Evolutionary conservation across 768 basidiomycete genomes (phyloP).

Genomic region (Tubosaeta sp.): DNA sequence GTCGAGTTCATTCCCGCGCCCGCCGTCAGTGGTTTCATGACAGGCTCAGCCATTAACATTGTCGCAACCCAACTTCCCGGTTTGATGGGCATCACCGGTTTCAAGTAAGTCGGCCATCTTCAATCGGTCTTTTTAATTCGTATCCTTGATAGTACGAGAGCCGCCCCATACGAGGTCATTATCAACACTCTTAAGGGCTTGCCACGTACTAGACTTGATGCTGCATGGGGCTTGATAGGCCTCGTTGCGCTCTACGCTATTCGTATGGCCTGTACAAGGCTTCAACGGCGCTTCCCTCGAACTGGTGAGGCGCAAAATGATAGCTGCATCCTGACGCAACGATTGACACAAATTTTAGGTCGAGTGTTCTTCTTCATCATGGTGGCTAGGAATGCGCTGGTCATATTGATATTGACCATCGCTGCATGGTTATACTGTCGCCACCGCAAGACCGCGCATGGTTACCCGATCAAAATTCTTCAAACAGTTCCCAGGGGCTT

Average conservation of each 20-base stretch:
- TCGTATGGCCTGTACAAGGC: constrained; percentile 48
- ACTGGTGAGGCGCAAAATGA: constrained; percentile 38
- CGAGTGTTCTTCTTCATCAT: constrained; percentile 74
- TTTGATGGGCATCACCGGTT: constrained; percentile 81
- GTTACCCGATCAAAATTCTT: constrained; percentile 83
- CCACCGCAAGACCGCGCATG: constrained; percentile 49
- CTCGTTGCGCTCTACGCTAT: constrained; percentile 68
- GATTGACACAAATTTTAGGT: constrained; percentile 35
- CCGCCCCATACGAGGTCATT: constrained; percentile 78
- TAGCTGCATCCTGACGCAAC: not conserved
- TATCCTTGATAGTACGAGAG: constrained; percentile 62
- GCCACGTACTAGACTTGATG: constrained; percentile 67
- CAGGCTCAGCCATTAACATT: constrained; percentile 94
- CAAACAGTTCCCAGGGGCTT: constrained; percentile 82
- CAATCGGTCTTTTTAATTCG: not conserved
- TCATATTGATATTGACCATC: constrained; percentile 81
- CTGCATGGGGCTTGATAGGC: constrained; percentile 83
- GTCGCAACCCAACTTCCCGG: constrained; percentile 84
- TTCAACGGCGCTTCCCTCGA: constrained; percentile 58
- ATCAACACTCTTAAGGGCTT: constrained; percentile 91
- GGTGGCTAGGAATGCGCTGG: constrained; percentile 80
- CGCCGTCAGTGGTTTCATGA: constrained; percentile 91
- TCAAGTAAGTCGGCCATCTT: constrained; percentile 56
- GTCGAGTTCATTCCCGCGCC: constrained; percentile 91
- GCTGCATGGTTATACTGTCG: constrained; percentile 84